Evolutionary conservation across 139 green algal genomes (phyloP).

Genomic region (Chlorella vulgaris): DNA sequence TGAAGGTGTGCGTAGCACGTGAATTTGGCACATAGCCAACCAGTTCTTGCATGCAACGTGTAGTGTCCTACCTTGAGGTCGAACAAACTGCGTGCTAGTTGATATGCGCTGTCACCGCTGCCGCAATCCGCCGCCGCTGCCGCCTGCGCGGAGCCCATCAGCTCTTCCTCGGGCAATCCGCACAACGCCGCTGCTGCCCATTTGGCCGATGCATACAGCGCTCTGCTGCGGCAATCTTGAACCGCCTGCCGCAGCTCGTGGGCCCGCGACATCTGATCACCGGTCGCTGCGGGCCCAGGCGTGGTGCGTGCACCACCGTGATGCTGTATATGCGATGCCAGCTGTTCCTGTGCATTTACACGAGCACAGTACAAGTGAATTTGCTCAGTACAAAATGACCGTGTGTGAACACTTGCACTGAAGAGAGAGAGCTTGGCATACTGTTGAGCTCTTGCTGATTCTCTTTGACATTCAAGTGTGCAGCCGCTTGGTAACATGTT

Average conservation of each 20-base stretch:
- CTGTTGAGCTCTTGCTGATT: too few relatives aligned
- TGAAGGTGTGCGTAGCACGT: not conserved
- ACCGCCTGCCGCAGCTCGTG: conserved; percentile 63
- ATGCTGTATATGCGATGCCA: too few relatives aligned
- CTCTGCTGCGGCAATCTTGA: conserved; percentile 51
- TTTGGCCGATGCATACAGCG: conserved; percentile 58
- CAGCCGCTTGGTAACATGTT: too few relatives aligned
- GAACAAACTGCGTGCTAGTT: conserved; percentile 72
- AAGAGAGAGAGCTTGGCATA: too few relatives aligned
- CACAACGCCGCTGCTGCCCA: conserved; percentile 80
- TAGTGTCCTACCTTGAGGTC: conserved; percentile 63
- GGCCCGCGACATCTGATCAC: conserved; percentile 5
- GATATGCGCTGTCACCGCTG: conserved; percentile 37
- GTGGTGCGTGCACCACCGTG: too few relatives aligned
- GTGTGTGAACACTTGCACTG: too few relatives aligned
- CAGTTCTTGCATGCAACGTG: too few relatives aligned
- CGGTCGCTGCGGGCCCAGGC: too few relatives aligned
- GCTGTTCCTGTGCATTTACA: too few relatives aligned
- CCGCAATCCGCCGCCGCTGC: not conserved
- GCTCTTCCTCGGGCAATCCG: conserved; percentile 54
- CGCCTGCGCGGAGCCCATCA: not conserved
- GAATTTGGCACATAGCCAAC: not conserved
- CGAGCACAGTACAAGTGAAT: too few relatives aligned
- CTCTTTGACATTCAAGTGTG: too few relatives aligned
- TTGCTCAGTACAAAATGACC: too few relatives aligned